phyloP scores from a whole-genome alignment of 768 basidiomycete genomes.

The Pholiota molesta region DNA sequence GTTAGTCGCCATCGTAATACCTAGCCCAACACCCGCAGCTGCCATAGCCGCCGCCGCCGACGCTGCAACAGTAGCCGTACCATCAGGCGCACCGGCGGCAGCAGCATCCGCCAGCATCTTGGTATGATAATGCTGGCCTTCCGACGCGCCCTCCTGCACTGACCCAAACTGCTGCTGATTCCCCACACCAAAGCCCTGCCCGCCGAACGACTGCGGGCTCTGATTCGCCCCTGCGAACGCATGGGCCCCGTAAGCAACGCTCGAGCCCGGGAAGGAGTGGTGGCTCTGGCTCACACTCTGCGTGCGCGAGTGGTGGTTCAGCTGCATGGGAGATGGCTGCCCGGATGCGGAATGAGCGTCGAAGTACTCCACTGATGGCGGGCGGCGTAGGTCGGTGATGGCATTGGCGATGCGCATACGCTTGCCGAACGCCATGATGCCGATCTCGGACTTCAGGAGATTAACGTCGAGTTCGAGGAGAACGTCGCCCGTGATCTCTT shows the following conservation, averaged over 20 bases:
- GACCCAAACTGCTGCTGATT: slow-evolving; percentile 19
- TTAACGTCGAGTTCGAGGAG: slow-evolving; percentile 92
- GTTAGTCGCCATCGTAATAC: slow-evolving; percentile 19
- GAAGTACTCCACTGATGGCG: slow-evolving; percentile 59
- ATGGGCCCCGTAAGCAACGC: slow-evolving; percentile 18
- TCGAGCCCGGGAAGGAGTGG: slow-evolving; percentile 45
- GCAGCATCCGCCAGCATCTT: background rate
- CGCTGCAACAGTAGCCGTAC: background rate
- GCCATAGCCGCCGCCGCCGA: slow-evolving; percentile 8
- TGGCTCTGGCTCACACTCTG: slow-evolving; percentile 49
- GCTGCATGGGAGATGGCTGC: slow-evolving; percentile 18
- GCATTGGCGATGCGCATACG: slow-evolving; percentile 92
- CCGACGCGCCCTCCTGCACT: slow-evolving; percentile 1
- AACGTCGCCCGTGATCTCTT: slow-evolving; percentile 98
- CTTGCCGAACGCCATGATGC: slow-evolving; percentile 92
- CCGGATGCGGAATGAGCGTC: slow-evolving; percentile 37
- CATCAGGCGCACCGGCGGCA: background rate
- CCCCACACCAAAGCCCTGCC: slow-evolving; percentile 21
- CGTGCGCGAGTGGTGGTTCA: slow-evolving; percentile 39
- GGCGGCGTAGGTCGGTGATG: slow-evolving; percentile 82
- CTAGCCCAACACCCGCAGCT: slow-evolving; percentile 25
- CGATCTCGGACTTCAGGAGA: slow-evolving; percentile 91
- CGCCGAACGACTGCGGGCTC: slow-evolving; percentile 46
- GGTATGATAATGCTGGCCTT: background rate
- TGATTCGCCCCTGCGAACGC: slow-evolving; percentile 36